Evolutionary conservation across 225 moss, liverwort and hornwort species (phyloP).

Genomic region (Antitrichia curtipendula): DNA sequence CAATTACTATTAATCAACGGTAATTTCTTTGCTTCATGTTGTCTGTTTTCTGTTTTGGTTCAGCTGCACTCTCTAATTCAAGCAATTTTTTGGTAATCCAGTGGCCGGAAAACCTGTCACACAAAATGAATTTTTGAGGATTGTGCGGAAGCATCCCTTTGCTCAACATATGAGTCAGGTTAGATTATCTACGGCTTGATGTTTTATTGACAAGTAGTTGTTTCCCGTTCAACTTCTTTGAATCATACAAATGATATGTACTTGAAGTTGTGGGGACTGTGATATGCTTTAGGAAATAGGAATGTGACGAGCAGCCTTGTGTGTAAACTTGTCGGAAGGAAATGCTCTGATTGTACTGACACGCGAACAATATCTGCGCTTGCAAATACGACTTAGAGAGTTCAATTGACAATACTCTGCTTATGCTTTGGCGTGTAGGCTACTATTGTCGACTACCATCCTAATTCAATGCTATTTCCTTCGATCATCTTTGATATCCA

Average conservation of each 20-base stretch:
- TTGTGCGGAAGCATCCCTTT: slow-evolving; percentile 57
- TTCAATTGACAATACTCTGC: background rate
- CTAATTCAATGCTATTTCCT: background rate
- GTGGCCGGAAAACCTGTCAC: slow-evolving; percentile 49
- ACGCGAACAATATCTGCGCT: background rate
- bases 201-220: background rate
- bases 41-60: background rate
- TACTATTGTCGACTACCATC: background rate
- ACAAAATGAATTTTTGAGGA: slow-evolving; percentile 28
- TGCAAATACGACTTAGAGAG: background rate
- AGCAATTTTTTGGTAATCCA: background rate
- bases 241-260: background rate
- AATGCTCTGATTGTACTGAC: background rate
- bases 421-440: background rate
- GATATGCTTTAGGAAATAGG: background rate
- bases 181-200: background rate
- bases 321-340: background rate
- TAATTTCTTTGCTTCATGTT: background rate
- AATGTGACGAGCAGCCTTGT: background rate
- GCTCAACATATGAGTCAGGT: slow-evolving; percentile 63
- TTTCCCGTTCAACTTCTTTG: background rate
- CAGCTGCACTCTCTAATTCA: background rate
- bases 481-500: background rate
- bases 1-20: background rate
- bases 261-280: background rate